Conservation (phyloP, 2,329 filamentous ascomycete genomes). For the Lithohypha guttulata region DNA sequence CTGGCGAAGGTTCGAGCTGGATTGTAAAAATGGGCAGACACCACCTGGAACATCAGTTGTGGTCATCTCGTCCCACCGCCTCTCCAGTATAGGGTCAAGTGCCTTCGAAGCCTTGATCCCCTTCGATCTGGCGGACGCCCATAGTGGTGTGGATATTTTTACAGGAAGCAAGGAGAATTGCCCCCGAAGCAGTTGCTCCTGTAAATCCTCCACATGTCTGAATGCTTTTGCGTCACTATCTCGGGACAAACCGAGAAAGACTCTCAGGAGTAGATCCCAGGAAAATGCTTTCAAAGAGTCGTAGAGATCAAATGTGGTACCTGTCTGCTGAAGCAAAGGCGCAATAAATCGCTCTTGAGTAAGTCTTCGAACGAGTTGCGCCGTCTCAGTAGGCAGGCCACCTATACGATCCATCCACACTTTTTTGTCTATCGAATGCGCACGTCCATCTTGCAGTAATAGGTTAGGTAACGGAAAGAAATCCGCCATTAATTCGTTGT, state of each 20-base stretch:
- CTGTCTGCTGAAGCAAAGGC: background rate
- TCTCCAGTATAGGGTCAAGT: background rate
- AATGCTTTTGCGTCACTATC: conserved; percentile 7
- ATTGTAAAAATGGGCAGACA: background rate
- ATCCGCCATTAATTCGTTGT: conserved; percentile 8
- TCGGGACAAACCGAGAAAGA: conserved; percentile 15
- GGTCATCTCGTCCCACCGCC: background rate
- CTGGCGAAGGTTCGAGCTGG: background rate
- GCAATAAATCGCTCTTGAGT: background rate
- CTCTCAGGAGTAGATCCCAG: conserved; percentile 20
- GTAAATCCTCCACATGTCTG: conserved; percentile 14
- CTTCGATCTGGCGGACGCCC: conserved; percentile 20
- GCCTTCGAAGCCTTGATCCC: conserved; percentile 17
- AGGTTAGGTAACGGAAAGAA: conserved; percentile 8
- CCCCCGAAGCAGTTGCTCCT: conserved; percentile 23
- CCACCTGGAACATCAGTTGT: background rate
- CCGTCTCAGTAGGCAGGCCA: background rate
- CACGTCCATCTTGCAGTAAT: conserved; percentile 4
- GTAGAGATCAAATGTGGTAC: conserved; percentile 23
- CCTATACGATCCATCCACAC: background rate
- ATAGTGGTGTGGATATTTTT: conserved; percentile 19
- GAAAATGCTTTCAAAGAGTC: conserved; percentile 20
- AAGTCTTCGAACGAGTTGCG: background rate
- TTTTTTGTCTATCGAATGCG: background rate
- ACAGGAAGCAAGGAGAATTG: conserved; percentile 24